phyloP scores from a whole-genome alignment of 163 green algal genomes.

The Chlorella variabilis region DNA sequence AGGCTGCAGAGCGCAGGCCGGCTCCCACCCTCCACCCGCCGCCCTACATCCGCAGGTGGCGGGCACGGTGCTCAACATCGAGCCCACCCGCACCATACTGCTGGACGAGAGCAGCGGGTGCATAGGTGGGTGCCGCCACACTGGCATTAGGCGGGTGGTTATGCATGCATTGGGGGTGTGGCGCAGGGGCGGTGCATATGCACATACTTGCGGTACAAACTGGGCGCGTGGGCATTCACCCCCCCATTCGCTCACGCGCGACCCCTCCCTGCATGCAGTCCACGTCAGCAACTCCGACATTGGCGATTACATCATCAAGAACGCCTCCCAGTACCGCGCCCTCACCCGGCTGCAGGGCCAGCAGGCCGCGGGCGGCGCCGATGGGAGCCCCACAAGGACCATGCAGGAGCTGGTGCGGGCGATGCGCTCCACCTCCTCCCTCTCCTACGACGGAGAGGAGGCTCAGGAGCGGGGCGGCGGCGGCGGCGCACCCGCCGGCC shows the following conservation, averaged over 20 bases:
- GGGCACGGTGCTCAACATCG: conserved; percentile 24
- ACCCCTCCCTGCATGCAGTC: not conserved
- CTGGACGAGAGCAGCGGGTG: not conserved
- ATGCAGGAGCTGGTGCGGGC: not conserved
- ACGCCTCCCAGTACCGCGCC: conserved; percentile 3
- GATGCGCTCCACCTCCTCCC: not conserved
- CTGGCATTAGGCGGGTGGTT: too few relatives aligned
- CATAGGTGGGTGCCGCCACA: not conserved
- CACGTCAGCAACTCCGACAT: conserved; percentile 19
- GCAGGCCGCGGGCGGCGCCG: not conserved
- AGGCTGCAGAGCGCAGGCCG: too few relatives aligned
- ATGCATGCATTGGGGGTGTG: too few relatives aligned
- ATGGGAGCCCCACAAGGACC: not conserved
- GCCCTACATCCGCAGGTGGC: too few relatives aligned
- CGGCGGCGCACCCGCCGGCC: too few relatives aligned
- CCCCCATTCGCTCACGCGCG: too few relatives aligned
- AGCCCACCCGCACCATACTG: conserved; percentile 30
- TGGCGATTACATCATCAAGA: conserved; percentile 4
- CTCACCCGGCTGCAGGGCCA: conserved; percentile 12
- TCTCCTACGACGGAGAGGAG: too few relatives aligned
- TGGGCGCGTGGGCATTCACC: too few relatives aligned
- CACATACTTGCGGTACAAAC: too few relatives aligned
- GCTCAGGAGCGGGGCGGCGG: too few relatives aligned
- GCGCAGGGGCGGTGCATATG: too few relatives aligned
- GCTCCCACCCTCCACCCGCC: too few relatives aligned